Evolutionary conservation across 1,139 yeast species (phyloP), one percentile per base, ranked within the genome.

Genomic region (Insectozyma bohioensis): DNA sequence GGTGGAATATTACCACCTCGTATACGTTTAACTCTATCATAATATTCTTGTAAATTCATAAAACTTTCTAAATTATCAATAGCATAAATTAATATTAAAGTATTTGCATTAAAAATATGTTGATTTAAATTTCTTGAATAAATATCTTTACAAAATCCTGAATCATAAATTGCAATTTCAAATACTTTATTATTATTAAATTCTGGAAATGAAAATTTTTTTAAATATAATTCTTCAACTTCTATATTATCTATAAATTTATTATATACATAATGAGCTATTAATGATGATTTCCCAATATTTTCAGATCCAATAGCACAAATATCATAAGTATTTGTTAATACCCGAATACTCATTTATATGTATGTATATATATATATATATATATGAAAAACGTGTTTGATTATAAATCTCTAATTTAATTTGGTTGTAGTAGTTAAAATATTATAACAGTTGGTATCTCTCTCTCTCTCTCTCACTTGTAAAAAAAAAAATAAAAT

Each of bases 21-120:
- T 21, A 58, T 35, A 11, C 45, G 41, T 17, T 27, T 23, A 2
- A 61, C 36, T 11, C 56, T 40, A 4, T 58, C 54, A 24, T 44
- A 48, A 16, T 51, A 33, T 17, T 64, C 67, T 25, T 59, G 59
- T 5, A 63, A 31, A 3, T 47, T 53, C 11, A 49, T 46, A 31
- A 63, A 64, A 2, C 67, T 56, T 4, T 46, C 49, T 8, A 46
- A 37, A 36, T 53, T 49, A 24, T 45, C 51, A 4, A 66, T 51
- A 18, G 68, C 44, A 43, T 61, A 68, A 1, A 56, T 56, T 11
- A 66, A 54, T 4, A 67, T 39, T 20, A 67, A 43, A 6, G 63
- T 48, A 4, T 46, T 43, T 8, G 67, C 58, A 35, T 64, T 65
- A 11, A 41, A 26, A 6, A 67, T 44, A 33, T 64, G 68, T 26